Percentiles rank a stretch among this genome's conserved stretches.
Evolutionary conservation across 2,329 filamentous ascomycete species (phyloP).

Genomic region (Ceratocystis lukuohia): DNA sequence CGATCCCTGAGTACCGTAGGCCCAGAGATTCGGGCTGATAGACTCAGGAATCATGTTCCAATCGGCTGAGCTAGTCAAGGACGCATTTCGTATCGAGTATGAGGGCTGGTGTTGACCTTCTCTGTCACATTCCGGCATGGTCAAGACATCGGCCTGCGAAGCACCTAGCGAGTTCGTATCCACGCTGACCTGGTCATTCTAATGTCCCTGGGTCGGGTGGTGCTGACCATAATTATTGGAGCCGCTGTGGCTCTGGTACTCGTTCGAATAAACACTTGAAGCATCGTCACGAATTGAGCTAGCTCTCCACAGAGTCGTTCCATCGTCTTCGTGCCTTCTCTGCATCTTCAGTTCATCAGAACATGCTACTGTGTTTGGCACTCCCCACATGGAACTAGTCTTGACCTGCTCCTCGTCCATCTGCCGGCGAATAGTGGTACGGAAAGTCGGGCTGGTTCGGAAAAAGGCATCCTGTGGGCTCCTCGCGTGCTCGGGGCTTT

Average conservation of each 20-base stretch:
- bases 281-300: slow-evolving; percentile 8
- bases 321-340: neutral
- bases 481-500: slow-evolving; percentile 11
- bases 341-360: neutral
- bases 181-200: slow-evolving; percentile 8
- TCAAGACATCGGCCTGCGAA: neutral
- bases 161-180: neutral
- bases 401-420: slow-evolving; percentile 13
- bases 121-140: neutral
- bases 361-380: neutral
- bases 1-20: neutral
- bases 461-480: slow-evolving; percentile 17
- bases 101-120: neutral
- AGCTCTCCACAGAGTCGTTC: slow-evolving; percentile 12
- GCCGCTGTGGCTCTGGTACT: neutral
- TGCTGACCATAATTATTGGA: neutral
- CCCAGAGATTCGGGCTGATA: slow-evolving; percentile 13
- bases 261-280: slow-evolving; percentile 14
- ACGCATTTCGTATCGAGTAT: slow-evolving; percentile 4
- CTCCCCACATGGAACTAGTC: slow-evolving; percentile 1
- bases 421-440: slow-evolving; percentile 13
- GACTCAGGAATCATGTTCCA: slow-evolving; percentile 18
- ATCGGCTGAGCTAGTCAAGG: slow-evolving; percentile 16
- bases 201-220: slow-evolving; percentile 8
- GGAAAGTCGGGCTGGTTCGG: slow-evolving; percentile 16